Conservation (phyloP, 257 asterid species). For the Gentiana macrophylla region DNA sequence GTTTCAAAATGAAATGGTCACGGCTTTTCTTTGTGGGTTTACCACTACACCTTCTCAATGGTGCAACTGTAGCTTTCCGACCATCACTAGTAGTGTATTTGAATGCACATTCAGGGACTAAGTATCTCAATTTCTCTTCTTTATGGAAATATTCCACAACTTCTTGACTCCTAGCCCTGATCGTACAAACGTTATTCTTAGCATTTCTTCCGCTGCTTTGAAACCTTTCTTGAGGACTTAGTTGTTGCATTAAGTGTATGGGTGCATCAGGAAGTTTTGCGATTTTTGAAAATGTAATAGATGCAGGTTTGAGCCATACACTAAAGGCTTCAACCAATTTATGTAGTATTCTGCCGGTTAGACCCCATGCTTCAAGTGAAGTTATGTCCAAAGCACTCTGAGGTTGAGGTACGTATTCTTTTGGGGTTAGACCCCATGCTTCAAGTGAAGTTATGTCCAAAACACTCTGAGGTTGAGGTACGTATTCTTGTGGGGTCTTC, state of each 20-base stretch:
- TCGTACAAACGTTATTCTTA: constrained; percentile 1
- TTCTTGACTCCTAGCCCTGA: constrained; percentile 11
- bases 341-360: constrained; percentile 1
- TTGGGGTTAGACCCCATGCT: constrained; percentile 16
- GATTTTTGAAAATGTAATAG: too few species aligned
- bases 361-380: constrained; percentile 18
- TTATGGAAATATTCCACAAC: constrained; percentile 17
- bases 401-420: too few species aligned
- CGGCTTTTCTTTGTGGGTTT: constrained; percentile 10
- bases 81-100: constrained; percentile 17
- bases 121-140: constrained; percentile 24
- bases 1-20: constrained; percentile 16
- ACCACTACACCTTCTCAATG: constrained; percentile 11
- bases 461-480: not conserved
- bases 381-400: not conserved
- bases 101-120: constrained; percentile 12
- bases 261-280: constrained; percentile 14
- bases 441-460: not conserved
- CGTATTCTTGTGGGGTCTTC: not conserved
- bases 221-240: constrained; percentile 6
- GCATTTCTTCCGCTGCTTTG: not conserved
- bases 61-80: constrained; percentile 16
- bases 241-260: not conserved
- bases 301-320: constrained; percentile 10
- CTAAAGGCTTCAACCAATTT: constrained; percentile 5